Evolutionary conservation across 208 protist species (phyloP).

Genomic region (Trypanosoma platydactyli): DNA sequence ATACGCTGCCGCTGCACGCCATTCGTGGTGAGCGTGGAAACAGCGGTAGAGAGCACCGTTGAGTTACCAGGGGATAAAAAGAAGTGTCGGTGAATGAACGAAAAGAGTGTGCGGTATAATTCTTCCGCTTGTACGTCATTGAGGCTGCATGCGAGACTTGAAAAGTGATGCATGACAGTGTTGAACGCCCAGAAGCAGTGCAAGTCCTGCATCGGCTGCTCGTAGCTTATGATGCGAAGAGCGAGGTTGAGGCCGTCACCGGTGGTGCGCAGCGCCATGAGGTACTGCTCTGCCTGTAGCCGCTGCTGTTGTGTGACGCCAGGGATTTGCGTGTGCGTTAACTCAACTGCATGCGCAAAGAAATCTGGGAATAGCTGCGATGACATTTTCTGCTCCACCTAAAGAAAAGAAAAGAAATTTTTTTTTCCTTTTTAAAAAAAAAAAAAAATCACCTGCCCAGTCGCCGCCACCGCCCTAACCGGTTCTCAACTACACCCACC

Average conservation of each 20-base stretch:
- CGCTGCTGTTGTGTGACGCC: slow-evolving; percentile 38
- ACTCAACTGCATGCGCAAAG: slow-evolving; percentile 65
- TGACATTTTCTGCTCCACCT: slow-evolving; percentile 15
- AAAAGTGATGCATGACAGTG: slow-evolving; percentile 72
- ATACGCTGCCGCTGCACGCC: slow-evolving; percentile 19
- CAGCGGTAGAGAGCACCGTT: not conserved
- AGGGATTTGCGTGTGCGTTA: slow-evolving; percentile 54
- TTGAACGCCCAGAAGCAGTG: slow-evolving; percentile 87
- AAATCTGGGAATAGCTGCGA: slow-evolving; percentile 26
- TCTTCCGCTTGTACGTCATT: slow-evolving; percentile 45
- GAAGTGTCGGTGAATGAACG: slow-evolving; percentile 67
- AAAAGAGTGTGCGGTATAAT: slow-evolving; percentile 66
- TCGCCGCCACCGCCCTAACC: not conserved
- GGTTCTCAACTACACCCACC: not conserved
- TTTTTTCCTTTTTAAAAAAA: too few species aligned
- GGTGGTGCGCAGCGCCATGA: slow-evolving; percentile 61
- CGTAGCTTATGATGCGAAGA: slow-evolving; percentile 72
- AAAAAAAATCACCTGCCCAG: not conserved
- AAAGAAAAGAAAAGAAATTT: slow-evolving; percentile 18
- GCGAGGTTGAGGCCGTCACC: slow-evolving; percentile 65
- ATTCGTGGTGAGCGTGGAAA: not conserved
- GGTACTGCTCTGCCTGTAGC: slow-evolving; percentile 60
- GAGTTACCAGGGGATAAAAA: slow-evolving; percentile 23
- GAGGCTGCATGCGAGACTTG: slow-evolving; percentile 32
- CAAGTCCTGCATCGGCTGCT: slow-evolving; percentile 42